A percentile compares a stretch with the other conserved stretches of the same genome.
phyloP scores from a whole-genome alignment of 495 filamentous ascomycete genomes.

The Aspergillus hancockii region DNA sequence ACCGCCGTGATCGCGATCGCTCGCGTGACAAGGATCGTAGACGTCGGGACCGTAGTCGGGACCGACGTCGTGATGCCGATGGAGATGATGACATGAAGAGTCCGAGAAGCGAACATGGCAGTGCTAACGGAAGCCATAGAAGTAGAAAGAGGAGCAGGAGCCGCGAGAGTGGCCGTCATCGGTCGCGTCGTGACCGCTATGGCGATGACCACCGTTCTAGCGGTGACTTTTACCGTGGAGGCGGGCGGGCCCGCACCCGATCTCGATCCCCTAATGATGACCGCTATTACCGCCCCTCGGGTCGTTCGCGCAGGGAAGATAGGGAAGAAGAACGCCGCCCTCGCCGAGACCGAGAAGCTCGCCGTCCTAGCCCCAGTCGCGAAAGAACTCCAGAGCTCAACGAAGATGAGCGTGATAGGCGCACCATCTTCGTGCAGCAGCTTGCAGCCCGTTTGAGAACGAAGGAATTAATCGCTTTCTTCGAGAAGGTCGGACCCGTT shows the following conservation, averaged over 20 bases:
- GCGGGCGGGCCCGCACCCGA: constrained; percentile 67
- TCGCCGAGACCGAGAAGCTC: constrained; percentile 57
- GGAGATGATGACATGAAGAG: constrained; percentile 69
- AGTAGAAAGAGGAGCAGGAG: constrained; percentile 82
- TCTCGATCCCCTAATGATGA: constrained; percentile 74
- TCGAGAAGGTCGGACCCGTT: constrained; percentile 93
- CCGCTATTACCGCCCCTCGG: constrained; percentile 75
- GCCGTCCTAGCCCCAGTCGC: constrained; percentile 52
- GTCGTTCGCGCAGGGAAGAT: constrained; percentile 55
- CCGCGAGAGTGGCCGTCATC: constrained; percentile 75
- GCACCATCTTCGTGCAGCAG: constrained; percentile 98
- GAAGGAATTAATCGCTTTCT: constrained; percentile 91
- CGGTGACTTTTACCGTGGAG: constrained; percentile 75
- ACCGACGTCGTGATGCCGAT: constrained; percentile 54
- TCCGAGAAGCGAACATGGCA: constrained; percentile 76
- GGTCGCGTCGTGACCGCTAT: constrained; percentile 77
- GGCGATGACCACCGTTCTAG: constrained; percentile 63
- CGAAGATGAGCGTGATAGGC: constrained; percentile 94
- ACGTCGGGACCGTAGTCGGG: constrained; percentile 65
- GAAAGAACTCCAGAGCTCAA: constrained; percentile 67
- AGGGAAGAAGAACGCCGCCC: constrained; percentile 52
- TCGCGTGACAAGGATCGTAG: constrained; percentile 2
- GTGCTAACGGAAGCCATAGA: constrained; percentile 78
- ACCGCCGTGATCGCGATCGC: constrained; percentile 37
- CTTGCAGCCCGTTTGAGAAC: constrained; percentile 89